Evolutionary conservation across 192 early-diverging fungal genomes (phyloP), one percentile per base, ranked within the genome.

Genomic region (Dispira parvispora): DNA sequence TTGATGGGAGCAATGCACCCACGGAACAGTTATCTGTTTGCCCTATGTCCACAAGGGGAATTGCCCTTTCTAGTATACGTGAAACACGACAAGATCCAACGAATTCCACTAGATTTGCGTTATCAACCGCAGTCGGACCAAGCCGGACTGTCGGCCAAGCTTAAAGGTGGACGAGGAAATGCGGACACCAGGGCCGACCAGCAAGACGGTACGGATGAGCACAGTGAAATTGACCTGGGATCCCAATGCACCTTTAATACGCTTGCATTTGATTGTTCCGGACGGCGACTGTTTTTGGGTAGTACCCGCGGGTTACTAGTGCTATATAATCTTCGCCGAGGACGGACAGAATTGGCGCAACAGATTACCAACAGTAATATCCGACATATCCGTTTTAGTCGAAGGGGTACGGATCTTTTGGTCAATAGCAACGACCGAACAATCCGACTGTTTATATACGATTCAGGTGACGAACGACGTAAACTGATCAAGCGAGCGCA

Each of bases 351-450:
- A 47, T 27, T 46, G 56, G 62, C 49, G 64, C 50, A 49, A 25
- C 54, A 65, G 38, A 72, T 78, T 27, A 64, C 67, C 23, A 69
- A 60, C 50, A 67, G 77, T 43, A 68, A 72, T 8, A 85, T 89
- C 55, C 80, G 79, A 53, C 69, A 72, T 10, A 73, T 89, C 32
- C 75, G 80, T 54, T 80, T 86, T 63, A 85, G 80, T 63, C 69
- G 76, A 47, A 77, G 80, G 58, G 84, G 84, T 52, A 78, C 72
- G 87, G 87, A 74, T 32, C 77, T 62, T 21, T 47, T 38, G 46
- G 18, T 46, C 46, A 46, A 56, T 27, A 38, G 11, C 42, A 38
- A 18, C 47, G 42, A 52, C n/a, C 49, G 46, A 45, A 25, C 26
- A n/a, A 56, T 63, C 12, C 32, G 57, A 21, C 57, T 60, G 21